Base-by-base conservation (phyloP, 148 eudicot genomes). In the Oxyria digyna region DNA sequence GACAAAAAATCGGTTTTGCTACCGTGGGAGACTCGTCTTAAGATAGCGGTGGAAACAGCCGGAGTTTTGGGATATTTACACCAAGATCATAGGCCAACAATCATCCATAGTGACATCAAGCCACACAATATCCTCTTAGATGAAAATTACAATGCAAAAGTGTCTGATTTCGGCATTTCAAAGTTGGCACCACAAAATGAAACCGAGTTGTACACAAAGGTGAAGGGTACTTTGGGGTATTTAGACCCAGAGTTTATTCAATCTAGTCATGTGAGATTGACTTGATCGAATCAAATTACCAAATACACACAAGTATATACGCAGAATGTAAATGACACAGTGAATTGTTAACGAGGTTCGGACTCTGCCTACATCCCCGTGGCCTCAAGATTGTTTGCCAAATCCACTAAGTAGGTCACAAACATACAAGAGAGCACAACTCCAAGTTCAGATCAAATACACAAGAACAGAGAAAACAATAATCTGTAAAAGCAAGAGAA, bases 181-280 rank as follows among this genome's bases (percentile, higher is more conserved):
- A 78, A 74, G 71, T 67, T 80, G 42, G 68, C 76, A 37, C 72
- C 73, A 12, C 32, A 70, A n/a, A 74, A 82, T 48, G 62, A 75
- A 59, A 67, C 75, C 15, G 79, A 77, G 38, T 15, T 79, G 63
- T 62, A 74, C 48, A 82, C 81, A 8, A 33, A 70, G 69, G 81
- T 82, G 9, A 71, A 79, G 43, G 82, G 85, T 20, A 82, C 85
- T 1, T 42, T 82, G 21, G 85, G 82, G 0, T 82, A 82, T 26
- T 42, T 82, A 46, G 85, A 82, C 49, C 86, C 78, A 0, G 81
- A 80, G 42, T 83, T 77, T 75, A 70, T 83, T 7, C 82, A 77
- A 4, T 65, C 80, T 4, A 69, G 76, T n/a, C n/a, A n/a, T n/a
- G n/a, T n/a, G n/a, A n/a, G n/a, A n/a, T n/a, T n/a, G n/a, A n/a